A percentile compares a stretch with the other conserved stretches of the same genome.
Evolutionary conservation across 306 rosid genomes (phyloP).

Genomic region (Vigna reflexopilosa): DNA sequence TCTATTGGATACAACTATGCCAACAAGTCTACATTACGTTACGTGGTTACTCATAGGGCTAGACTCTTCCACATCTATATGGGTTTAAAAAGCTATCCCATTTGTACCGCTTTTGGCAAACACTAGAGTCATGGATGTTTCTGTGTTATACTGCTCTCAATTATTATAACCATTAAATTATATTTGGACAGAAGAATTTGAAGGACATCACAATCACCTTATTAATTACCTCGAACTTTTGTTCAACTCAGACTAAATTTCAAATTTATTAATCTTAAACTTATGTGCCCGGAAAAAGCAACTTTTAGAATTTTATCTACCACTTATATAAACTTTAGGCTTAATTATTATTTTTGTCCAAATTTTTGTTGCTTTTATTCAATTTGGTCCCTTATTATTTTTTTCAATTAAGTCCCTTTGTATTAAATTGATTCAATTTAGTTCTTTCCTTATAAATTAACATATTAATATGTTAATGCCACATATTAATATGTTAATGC

Average conservation of each 20-base stretch:
- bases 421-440: no score
- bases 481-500: no score
- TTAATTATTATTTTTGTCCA: no score
- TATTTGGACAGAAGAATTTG: slow-evolving; percentile 33
- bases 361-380: no score
- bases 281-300: not conserved
- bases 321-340: slow-evolving; percentile 7
- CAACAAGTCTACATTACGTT: not conserved
- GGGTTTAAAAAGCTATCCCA: not conserved
- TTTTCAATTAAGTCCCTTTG: no score
- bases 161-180: slow-evolving; percentile 10
- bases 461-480: no score
- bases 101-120: slow-evolving; percentile 14
- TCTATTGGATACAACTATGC: not conserved
- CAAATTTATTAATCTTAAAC: slow-evolving; percentile 6
- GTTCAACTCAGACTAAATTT: slow-evolving; percentile 8
- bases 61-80: not conserved
- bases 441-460: no score
- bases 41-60: not conserved
- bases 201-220: not conserved
- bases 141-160: not conserved
- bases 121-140: slow-evolving; percentile 10
- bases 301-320: slow-evolving; percentile 32
- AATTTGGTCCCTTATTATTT: no score
- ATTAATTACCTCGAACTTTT: not conserved